Conservation (phyloP, 1,284 basidiomycete genomes). For the Trichosporon inkin region DNA sequence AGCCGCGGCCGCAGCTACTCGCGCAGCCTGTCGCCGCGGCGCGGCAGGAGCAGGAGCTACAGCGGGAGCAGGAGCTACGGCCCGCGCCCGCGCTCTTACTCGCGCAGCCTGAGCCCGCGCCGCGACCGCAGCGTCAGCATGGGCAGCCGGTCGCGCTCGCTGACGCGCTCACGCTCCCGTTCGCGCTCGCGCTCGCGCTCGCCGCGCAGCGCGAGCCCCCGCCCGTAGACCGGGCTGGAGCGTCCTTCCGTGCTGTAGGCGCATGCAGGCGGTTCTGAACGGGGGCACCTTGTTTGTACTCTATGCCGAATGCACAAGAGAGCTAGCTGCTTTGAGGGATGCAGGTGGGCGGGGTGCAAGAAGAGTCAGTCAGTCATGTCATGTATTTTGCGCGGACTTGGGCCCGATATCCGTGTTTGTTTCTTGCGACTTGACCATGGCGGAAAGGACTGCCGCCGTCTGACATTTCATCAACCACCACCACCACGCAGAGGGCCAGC, state of each 20-base stretch:
- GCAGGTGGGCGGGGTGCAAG: background rate
- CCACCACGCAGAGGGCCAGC: no score
- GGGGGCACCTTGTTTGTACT: background rate
- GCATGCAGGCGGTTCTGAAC: no score
- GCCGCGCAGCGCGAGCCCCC: constrained; percentile 14
- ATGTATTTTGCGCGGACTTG: background rate
- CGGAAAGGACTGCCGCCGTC: background rate
- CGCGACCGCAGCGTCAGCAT: constrained; percentile 16
- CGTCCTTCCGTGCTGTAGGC: background rate
- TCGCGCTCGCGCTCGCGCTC: background rate
- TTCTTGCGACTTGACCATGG: background rate
- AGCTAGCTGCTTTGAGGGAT: background rate
- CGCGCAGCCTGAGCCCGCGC: constrained; percentile 7
- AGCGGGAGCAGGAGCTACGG: constrained; percentile 12
- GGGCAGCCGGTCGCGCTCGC: constrained; percentile 11
- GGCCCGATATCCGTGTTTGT: background rate
- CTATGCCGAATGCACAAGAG: background rate
- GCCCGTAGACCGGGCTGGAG: background rate
- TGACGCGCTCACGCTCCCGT: background rate
- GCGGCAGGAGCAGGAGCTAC: constrained; percentile 11
- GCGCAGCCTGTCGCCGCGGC: constrained; percentile 5
- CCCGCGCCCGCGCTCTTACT: constrained; percentile 1
- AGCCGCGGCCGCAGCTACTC: constrained; percentile 5
- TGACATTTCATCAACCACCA: background rate
- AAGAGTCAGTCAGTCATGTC: background rate